Base-by-base conservation (phyloP, 495 filamentous ascomycete species). In the Penicillium samsonianum region DNA sequence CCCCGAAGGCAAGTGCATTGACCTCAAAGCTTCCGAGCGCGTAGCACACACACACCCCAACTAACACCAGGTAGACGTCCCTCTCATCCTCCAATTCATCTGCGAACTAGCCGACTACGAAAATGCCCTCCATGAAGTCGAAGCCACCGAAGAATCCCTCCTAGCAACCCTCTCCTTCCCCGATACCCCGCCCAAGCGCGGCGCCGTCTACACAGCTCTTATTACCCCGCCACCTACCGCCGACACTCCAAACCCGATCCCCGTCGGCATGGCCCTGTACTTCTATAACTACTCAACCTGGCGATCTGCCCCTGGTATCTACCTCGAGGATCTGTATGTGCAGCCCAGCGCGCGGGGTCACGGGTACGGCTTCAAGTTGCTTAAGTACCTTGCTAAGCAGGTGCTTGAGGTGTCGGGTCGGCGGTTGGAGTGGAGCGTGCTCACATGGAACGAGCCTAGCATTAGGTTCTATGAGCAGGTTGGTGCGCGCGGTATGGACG, bases 271-370 rank as follows among this genome's bases (percentile, higher is more conserved):
- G 77, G 86, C 83, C 0, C 73, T 89, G 10, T 89, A 83, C 76
- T 91, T 87, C 78, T 79, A 82, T 68, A 90, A 85, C 67, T 91
- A 88, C 67, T 84, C 84, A 55, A 97, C 94, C 5, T 98, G 94
- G 94, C 84, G 87, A 37, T 84, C 87, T 4, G 82, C 82, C 10
- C 88, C 94, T 2, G 94, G 94, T 1, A 91, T 98, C 62, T 96
- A 94, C 66, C 87, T 98, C 12, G 94, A 98, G 68, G 94, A 98
- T 68, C 76, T 98, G 10, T 97, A 89, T 65, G 90, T 98, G 30
- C 77, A 86, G 64, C 82, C 85, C 22, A 73, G 71, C 25, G 87
- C 87, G 44, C 75, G 94, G 5, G 85, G 86, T 20, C 78, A 83
- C 30, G 92, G 93, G 3, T 96, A 93, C 65, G 94, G 91, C 14